Evolutionary conservation across 495 filamentous ascomycete genomes (phyloP).

Genomic region (Astrocystis sublimbata): DNA sequence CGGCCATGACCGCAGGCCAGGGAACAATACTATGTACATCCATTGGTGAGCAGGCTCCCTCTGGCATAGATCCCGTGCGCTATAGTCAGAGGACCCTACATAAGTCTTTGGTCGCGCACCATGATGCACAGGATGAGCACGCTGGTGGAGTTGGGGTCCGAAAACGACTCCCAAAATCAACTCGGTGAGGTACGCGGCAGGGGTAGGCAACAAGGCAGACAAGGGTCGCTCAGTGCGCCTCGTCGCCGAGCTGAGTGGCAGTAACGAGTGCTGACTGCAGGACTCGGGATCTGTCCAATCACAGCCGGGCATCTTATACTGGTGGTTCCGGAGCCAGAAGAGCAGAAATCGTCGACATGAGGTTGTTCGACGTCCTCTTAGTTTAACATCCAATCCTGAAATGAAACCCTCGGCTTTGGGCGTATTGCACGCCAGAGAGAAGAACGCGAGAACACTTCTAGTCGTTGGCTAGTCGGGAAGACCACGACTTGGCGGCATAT

Average conservation of each 20-base stretch:
- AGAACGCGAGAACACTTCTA: background rate
- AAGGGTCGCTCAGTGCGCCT: conserved; percentile 33
- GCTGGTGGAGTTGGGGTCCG: conserved; percentile 37
- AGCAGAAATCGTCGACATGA: conserved; percentile 27
- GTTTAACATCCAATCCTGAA: conserved; percentile 25
- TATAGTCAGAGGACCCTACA: conserved; percentile 36
- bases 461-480: conserved; percentile 8
- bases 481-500: conserved; percentile 17
- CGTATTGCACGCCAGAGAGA: conserved; percentile 27
- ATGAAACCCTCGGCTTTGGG: conserved; percentile 30
- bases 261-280: conserved; percentile 37
- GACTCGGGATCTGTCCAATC: conserved; percentile 37
- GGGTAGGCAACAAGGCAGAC: conserved; percentile 41
- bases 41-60: conserved; percentile 39
- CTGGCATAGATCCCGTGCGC: conserved; percentile 24
- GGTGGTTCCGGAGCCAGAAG: conserved; percentile 17
- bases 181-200: conserved; percentile 36
- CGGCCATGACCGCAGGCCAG: conserved; percentile 34
- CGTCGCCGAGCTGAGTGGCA: conserved; percentile 38
- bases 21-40: conserved; percentile 25
- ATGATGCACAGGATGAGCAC: conserved; percentile 35
- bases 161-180: no score
- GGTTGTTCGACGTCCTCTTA: conserved; percentile 27
- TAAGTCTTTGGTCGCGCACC: conserved; percentile 36
- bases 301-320: conserved; percentile 23